These are phyloP conservation scores for Termitomyces sp. DNA, from an alignment of 768 basidiomycete species.

Conservation along the genomic window DNA sequence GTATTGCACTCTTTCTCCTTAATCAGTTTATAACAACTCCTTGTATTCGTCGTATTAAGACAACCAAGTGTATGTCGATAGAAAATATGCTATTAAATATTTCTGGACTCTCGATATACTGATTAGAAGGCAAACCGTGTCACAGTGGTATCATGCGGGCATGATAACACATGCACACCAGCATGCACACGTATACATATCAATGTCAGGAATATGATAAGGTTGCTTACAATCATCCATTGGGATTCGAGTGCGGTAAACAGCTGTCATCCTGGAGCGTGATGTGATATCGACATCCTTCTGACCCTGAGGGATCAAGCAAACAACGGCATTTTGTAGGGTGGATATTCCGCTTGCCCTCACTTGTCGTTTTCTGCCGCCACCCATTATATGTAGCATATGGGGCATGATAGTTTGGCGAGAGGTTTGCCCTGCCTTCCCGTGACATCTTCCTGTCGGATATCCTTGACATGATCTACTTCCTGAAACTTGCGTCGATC, in stretches of 20 bases:
- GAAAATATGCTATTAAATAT: slow-evolving; percentile 27
- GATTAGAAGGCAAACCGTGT: neutral
- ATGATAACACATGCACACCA: neutral
- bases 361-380: neutral
- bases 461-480: neutral
- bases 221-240: neutral
- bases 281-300: neutral
- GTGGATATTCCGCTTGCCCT: neutral
- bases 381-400: no score
- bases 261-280: neutral
- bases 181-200: neutral
- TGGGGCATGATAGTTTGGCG: neutral
- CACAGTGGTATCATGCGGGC: neutral
- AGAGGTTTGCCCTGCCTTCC: neutral
- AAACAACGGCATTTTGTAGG: neutral
- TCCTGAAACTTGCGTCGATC: neutral
- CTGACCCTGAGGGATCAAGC: neutral
- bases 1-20: slow-evolving; percentile 6
- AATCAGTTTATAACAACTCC: slow-evolving; percentile 16
- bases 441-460: neutral
- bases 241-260: neutral
- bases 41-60: slow-evolving; percentile 32
- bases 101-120: slow-evolving; percentile 9
- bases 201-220: neutral
- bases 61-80: slow-evolving; percentile 32